Evolutionary conservation across 768 basidiomycete species (phyloP).

Genomic region (Leucocoprinus leucothites): DNA sequence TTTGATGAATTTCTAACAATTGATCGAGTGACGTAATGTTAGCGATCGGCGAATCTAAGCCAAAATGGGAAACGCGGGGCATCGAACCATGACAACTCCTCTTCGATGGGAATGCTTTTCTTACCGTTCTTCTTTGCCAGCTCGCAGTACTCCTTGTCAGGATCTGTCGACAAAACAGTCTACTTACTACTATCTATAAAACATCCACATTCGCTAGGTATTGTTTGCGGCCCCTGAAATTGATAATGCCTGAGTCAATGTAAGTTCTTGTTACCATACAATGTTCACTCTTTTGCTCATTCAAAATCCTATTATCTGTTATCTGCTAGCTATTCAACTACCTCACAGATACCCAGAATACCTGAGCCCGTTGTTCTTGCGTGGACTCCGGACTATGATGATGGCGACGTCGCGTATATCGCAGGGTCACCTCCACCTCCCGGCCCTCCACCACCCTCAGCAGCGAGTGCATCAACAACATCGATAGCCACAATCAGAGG

Average conservation of each 20-base stretch:
- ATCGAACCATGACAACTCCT: neutral
- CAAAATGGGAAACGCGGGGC: neutral
- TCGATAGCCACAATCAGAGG: neutral
- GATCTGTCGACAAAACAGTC: neutral
- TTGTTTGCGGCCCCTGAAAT: neutral
- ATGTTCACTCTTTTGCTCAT: neutral
- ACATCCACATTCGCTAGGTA: neutral
- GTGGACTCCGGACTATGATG: slow-evolving; percentile 9
- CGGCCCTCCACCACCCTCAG: neutral
- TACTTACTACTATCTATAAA: too few relatives aligned
- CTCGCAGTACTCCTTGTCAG: neutral
- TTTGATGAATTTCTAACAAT: neutral
- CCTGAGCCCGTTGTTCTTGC: slow-evolving; percentile 7
- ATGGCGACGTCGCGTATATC: slow-evolving; percentile 12
- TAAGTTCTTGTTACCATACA: neutral
- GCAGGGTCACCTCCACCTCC: slow-evolving; percentile 6
- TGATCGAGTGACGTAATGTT: neutral
- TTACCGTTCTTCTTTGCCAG: neutral
- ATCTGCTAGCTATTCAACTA: neutral
- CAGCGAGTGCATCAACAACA: neutral
- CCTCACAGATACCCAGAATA: slow-evolving; percentile 9
- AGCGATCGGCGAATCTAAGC: neutral
- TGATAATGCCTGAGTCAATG: neutral
- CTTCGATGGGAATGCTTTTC: neutral
- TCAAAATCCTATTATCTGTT: neutral